Evolutionary conservation across 352 stramenopile species (phyloP).

Genomic region (Pythium vanterpoolii): DNA sequence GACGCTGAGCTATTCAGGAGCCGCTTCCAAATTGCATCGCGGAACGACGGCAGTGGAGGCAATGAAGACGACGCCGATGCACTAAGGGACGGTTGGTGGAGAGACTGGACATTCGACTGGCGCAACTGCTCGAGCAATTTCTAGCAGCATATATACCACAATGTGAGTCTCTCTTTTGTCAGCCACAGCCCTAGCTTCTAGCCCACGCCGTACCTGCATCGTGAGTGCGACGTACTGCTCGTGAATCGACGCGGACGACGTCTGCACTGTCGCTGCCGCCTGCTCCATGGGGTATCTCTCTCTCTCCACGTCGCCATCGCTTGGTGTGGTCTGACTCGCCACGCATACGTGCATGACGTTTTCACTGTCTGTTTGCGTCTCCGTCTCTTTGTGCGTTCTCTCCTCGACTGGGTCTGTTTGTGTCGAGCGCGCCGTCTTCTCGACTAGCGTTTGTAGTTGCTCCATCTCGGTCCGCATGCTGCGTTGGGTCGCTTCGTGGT

Average conservation of each 20-base stretch:
- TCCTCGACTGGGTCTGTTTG: not conserved
- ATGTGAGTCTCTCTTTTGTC: not conserved
- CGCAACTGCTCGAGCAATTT: conserved; percentile 34
- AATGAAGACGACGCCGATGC: conserved; percentile 13
- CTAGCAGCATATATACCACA: conserved; percentile 14
- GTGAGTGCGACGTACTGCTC: conserved; percentile 15
- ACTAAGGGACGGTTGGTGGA: conserved; percentile 11
- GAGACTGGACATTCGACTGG: not conserved
- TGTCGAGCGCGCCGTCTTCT: not conserved
- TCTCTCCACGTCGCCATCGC: not conserved
- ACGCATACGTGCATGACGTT: not conserved
- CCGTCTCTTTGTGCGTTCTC: not conserved
- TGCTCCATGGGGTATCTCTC: not conserved
- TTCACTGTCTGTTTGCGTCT: not conserved
- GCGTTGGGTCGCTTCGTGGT: conserved; percentile 33
- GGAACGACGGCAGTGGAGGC: conserved; percentile 1
- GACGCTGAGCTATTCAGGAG: not conserved
- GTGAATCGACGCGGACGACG: not conserved
- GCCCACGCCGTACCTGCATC: conserved; percentile 7
- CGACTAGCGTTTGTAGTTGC: not conserved
- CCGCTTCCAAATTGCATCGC: not conserved
- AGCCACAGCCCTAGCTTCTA: not conserved
- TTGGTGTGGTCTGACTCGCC: not conserved
- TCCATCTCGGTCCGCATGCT: conserved; percentile 25
- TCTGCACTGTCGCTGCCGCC: too few relatives aligned